Evolutionary conservation across 1,284 basidiomycete species (phyloP).

Genomic region (Puccinia brachypodii): DNA sequence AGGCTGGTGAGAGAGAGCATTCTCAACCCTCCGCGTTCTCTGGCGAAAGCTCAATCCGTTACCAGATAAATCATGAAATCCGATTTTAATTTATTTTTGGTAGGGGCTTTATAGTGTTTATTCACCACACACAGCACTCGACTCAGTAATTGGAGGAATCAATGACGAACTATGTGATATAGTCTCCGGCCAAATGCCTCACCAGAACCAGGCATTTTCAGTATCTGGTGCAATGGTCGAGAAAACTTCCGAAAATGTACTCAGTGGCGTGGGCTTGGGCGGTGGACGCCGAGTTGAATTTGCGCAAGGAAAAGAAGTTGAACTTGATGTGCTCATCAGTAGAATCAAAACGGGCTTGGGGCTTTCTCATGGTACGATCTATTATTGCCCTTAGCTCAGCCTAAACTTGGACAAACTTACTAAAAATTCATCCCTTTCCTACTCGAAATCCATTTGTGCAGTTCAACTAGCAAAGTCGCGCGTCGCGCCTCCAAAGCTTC

Average conservation of each 20-base stretch:
- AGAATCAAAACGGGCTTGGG: conserved; percentile 22
- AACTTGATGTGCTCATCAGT: conserved; percentile 13
- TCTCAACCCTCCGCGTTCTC: neutral
- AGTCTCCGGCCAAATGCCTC: neutral
- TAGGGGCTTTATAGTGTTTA: conserved; percentile 30
- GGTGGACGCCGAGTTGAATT: conserved; percentile 29
- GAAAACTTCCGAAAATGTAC: neutral
- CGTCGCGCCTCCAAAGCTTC: neutral
- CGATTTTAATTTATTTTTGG: conserved; percentile 7
- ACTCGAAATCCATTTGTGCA: neutral
- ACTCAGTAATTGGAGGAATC: conserved; percentile 36
- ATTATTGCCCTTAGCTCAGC: neutral
- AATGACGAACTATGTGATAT: conserved; percentile 39
- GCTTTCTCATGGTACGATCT: conserved; percentile 13
- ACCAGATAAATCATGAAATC: neutral
- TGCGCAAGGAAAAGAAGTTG: conserved; percentile 12
- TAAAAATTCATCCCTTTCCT: neutral
- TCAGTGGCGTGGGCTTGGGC: conserved; percentile 25
- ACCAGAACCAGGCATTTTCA: conserved; percentile 5
- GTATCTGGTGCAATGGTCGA: conserved; percentile 6
- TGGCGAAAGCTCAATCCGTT: neutral
- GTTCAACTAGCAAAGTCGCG: conserved; percentile 40
- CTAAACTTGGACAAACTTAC: neutral
- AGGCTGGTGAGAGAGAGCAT: neutral
- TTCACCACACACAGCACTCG: conserved; percentile 45